Evolutionary conservation across 2,329 filamentous ascomycete genomes (phyloP), one percentile per base, ranked within the genome.

Genomic region (Talaromyces sp.): DNA sequence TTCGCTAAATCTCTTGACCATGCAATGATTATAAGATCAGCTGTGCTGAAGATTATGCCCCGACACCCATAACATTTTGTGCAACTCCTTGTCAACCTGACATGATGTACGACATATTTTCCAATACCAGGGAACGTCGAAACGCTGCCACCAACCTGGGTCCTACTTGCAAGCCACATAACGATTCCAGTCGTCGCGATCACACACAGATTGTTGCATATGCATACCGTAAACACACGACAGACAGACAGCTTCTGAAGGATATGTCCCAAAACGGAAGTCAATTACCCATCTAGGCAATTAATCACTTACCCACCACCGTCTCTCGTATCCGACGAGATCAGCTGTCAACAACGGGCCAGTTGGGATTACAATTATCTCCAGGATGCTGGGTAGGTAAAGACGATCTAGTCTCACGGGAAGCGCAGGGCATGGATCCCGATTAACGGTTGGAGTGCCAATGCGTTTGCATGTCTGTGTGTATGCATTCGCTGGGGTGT

Each of bases 271-370:
- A 14, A 39, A 39, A 9, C n/a, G 52, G 52, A 22, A 56, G 39
- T n/a, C 33, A 33, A 56, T 56, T 24, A 56, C 52, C 52, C 33
- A 56, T 56, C 52, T 56, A 56, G 52, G 52, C 33, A 56, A 24
- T 37, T 14, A 22, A 56, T 56, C 52, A 37, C 52, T 13, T 35
- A 7, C n/a, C 43, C 41, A 31, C 27, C 27, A 31, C 7, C 41
- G 3, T 47, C 43, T 35, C 7, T 54, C 48, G 27, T 33, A 16
- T 35, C 24, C 24, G 47, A 31, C 14, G 47, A n/a, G 47, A 54
- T 54, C 52, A 56, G 31, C 10, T 35, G 31, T 56, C 50, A 37
- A 33, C 5, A 19, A 3, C 27, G 27, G 27, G n/a, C 22, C 50
- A 56, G 52, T 35, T 37, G 31, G 19, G n/a, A 56, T 56, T 37